phyloP scores from a whole-genome alignment of 805 yeast genomes.

The Barnettozyma wickerhamii region DNA sequence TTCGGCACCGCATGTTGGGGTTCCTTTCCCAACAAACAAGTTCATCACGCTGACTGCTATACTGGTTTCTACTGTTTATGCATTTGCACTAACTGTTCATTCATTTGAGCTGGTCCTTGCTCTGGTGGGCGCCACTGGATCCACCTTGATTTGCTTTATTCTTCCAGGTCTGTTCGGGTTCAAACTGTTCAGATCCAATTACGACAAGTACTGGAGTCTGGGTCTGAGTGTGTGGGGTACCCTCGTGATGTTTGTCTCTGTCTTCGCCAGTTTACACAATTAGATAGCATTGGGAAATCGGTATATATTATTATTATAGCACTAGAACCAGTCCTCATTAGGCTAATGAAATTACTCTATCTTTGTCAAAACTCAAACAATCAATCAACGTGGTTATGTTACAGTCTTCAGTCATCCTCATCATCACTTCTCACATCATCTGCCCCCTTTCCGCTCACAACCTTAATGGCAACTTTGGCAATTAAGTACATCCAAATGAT shows the following conservation, averaged over 20 bases:
- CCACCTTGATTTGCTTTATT: slow-evolving; percentile 73
- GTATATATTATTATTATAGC: background rate
- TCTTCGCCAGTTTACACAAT: slow-evolving; percentile 33
- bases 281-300: background rate
- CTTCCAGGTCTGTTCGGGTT: slow-evolving; percentile 77
- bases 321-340: background rate
- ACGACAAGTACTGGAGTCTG: slow-evolving; percentile 46
- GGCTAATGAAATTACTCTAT: background rate
- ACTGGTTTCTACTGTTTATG: slow-evolving; percentile 45
- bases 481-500: slow-evolving; percentile 75
- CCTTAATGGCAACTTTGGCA: slow-evolving; percentile 62
- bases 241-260: slow-evolving; percentile 64
- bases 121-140: slow-evolving; percentile 79
- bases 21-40: slow-evolving; percentile 42
- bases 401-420: slow-evolving; percentile 41
- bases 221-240: slow-evolving; percentile 65
- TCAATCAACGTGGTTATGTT: background rate
- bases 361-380: background rate
- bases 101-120: slow-evolving; percentile 69
- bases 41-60: slow-evolving; percentile 47
- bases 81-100: slow-evolving; percentile 51
- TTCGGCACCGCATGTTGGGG: slow-evolving; percentile 25
- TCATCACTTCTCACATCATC: slow-evolving; percentile 85
- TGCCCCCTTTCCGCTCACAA: slow-evolving; percentile 68
- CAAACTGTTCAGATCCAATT: slow-evolving; percentile 31